These are phyloP conservation scores for Cruciata laevipes DNA, from an alignment of 257 asterid genomes.

Conservation along the genomic window DNA sequence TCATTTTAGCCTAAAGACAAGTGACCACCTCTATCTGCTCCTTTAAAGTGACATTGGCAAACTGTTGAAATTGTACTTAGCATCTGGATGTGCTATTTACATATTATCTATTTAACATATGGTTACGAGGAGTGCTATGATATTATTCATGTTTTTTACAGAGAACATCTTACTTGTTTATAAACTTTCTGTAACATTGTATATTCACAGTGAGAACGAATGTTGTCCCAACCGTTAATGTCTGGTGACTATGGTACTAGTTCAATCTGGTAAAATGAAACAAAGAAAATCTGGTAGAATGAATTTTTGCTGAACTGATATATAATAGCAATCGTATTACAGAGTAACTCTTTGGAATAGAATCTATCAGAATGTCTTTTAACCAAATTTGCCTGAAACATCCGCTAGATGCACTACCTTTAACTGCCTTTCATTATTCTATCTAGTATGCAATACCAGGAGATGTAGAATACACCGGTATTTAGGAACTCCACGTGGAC, in stretches of 20 bases:
- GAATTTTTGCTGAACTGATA: neutral
- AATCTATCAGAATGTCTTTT: neutral
- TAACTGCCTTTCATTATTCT: neutral
- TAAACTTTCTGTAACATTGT: too few species aligned
- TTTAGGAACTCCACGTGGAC: neutral
- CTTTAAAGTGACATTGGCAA: constrained; percentile 4
- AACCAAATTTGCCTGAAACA: neutral
- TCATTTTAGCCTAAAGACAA: neutral
- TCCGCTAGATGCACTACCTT: neutral
- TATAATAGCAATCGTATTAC: neutral
- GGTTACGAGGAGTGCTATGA: too few species aligned
- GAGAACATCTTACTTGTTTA: too few species aligned
- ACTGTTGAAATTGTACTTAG: neutral
- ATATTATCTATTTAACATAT: neutral
- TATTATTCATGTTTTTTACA: too few species aligned
- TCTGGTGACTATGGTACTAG: too few species aligned
- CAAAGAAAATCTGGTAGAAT: too few species aligned
- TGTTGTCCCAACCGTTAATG: too few species aligned
- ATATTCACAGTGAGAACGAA: too few species aligned
- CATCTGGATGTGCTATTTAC: neutral
- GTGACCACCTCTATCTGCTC: neutral
- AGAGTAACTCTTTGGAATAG: neutral
- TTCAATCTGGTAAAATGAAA: too few species aligned
- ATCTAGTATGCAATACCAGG: neutral
- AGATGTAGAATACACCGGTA: neutral